Conservation (phyloP, 139 green algal genomes). For the Spirogloea muscicola region DNA sequence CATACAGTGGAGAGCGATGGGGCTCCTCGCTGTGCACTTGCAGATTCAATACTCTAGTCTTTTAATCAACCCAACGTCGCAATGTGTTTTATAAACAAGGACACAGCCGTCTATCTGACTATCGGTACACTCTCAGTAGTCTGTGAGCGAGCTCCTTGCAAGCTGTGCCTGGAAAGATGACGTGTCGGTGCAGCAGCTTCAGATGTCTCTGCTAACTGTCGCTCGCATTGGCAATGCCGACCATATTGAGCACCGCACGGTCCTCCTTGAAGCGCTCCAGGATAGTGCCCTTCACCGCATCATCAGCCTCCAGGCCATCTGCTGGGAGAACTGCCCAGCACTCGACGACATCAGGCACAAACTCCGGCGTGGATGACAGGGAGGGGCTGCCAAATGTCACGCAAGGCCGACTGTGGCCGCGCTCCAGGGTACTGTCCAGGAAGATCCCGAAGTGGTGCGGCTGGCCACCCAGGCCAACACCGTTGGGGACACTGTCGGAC, state of each 20-base stretch:
- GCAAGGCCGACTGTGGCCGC: constrained; percentile 12
- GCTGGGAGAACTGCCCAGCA: constrained; percentile 21
- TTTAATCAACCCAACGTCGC: too few species aligned
- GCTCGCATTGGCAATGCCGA: constrained; percentile 25
- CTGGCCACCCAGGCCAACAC: constrained; percentile 34
- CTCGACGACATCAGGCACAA: constrained; percentile 20
- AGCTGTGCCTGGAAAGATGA: too few species aligned
- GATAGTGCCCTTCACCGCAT: constrained; percentile 19
- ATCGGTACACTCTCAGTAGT: too few species aligned
- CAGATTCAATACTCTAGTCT: too few species aligned
- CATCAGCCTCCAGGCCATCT: not conserved
- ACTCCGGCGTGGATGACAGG: constrained; percentile 15
- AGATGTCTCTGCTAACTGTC: too few species aligned
- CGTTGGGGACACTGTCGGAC: constrained; percentile 39
- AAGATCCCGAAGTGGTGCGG: constrained; percentile 29
- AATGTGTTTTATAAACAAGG: too few species aligned
- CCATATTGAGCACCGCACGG: constrained; percentile 26
- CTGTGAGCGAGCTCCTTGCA: too few species aligned
- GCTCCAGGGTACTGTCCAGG: constrained; percentile 14
- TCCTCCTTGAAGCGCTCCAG: constrained; percentile 40
- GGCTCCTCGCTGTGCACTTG: too few species aligned
- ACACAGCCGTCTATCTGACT: too few species aligned
- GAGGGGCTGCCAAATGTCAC: constrained; percentile 28
- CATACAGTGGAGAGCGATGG: too few species aligned
- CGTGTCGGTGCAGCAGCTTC: too few species aligned